Evolutionary conservation across 2,329 filamentous ascomycete genomes (phyloP).

Genomic region (Paracamarosporium sp.): DNA sequence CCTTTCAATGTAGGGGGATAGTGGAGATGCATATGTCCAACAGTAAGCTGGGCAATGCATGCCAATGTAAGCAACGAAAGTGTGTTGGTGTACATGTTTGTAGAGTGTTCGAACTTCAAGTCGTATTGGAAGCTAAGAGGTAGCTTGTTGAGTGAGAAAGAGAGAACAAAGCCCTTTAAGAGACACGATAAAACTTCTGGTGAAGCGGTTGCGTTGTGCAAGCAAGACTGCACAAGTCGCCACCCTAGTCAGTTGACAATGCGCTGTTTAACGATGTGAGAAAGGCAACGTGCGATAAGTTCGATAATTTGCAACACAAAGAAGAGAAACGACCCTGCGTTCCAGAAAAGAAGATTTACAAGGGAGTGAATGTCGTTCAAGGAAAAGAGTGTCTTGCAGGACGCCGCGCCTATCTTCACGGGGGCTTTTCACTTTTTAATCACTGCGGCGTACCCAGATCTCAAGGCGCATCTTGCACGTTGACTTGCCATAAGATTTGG

Average conservation of each 20-base stretch:
- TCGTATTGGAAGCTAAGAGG: background rate
- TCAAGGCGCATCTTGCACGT: background rate
- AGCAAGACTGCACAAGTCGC: background rate
- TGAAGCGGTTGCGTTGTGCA: background rate
- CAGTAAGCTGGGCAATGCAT: constrained; percentile 18
- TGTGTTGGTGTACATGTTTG: constrained; percentile 35
- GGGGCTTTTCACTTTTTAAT: constrained; percentile 30
- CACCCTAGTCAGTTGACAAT: constrained; percentile 22
- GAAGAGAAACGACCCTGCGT: constrained; percentile 40
- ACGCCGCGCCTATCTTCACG: constrained; percentile 26
- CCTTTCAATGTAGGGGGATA: constrained; percentile 53
- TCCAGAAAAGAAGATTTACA: constrained; percentile 31
- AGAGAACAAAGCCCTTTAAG: background rate
- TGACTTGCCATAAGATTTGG: background rate
- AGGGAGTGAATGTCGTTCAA: constrained; percentile 39
- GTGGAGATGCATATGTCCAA: constrained; percentile 50
- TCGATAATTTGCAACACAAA: constrained; percentile 27
- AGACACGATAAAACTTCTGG: background rate
- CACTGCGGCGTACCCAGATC: constrained; percentile 12
- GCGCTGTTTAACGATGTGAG: background rate
- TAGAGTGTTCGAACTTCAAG: background rate
- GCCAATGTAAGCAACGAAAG: constrained; percentile 33
- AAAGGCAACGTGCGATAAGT: constrained; percentile 3
- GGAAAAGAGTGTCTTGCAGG: constrained; percentile 30
- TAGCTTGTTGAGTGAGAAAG: background rate